A percentile compares a stretch with the other conserved stretches of the same genome.
Conservation (phyloP, 73 alveolate genomes). For the Effrenium voratum region DNA sequence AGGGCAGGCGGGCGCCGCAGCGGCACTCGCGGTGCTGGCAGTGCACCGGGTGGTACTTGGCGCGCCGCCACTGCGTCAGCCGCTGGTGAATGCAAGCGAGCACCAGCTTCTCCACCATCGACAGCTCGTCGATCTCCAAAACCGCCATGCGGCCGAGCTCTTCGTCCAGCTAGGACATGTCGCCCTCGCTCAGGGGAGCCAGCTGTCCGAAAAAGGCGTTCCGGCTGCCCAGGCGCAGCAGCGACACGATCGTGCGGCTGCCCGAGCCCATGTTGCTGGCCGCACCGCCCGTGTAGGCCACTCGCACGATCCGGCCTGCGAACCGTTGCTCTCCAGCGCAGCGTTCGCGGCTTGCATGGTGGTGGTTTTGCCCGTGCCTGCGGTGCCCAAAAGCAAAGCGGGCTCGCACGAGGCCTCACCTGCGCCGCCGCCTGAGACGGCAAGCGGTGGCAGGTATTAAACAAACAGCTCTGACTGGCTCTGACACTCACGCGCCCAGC, state of each 20-base stretch:
- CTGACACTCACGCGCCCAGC: neutral
- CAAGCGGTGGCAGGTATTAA: neutral
- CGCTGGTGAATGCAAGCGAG: neutral
- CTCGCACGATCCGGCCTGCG: neutral
- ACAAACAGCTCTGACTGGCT: neutral
- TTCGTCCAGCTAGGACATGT: neutral
- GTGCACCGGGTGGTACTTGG: neutral
- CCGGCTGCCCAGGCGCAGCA: neutral
- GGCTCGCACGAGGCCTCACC: neutral
- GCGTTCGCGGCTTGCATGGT: neutral
- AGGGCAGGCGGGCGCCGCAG: neutral
- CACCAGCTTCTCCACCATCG: neutral
- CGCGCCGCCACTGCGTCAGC: neutral
- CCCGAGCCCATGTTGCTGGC: slow-evolving; percentile 22
- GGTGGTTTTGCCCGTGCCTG: neutral
- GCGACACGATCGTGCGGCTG: neutral
- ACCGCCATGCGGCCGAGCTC: neutral
- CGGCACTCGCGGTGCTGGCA: too few species aligned
- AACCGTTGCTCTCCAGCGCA: neutral
- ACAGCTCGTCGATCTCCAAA: neutral
- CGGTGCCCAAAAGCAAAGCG: neutral
- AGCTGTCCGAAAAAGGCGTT: neutral
- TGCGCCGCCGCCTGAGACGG: too few species aligned
- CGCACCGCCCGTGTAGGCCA: neutral
- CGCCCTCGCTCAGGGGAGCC: neutral